Evolutionary conservation across 306 rosid species (phyloP), one percentile per base, ranked within the genome.

Genomic region (Parietaria judaica): DNA sequence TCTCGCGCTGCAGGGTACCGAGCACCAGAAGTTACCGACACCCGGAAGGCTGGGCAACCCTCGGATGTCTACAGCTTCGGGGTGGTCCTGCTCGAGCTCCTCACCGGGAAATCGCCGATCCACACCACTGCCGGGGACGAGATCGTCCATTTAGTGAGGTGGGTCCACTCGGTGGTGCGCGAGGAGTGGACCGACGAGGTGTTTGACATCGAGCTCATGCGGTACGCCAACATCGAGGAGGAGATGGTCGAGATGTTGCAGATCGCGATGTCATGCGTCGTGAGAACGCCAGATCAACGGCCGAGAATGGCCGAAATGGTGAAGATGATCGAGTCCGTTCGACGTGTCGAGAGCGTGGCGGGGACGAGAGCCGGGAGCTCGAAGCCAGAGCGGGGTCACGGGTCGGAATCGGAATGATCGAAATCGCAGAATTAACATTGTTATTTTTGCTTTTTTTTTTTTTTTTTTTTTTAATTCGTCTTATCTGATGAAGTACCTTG

Each of bases 101-200:
- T 90, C 56, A 90, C 97, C 1, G 94, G 97, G 52, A 90, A 90
- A 77, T 90, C 95, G 35, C 97, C 97, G 10, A 81, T 86, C 8
- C 84, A 84, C 37, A 80, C 97, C 0, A 84, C 85, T 17, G 86
- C 88, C 2, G 88, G 95, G 6, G 95, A 90, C 64, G 97, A 90
- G 82, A 81, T 90, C 45, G 74, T 90, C 45, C 97, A 86, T 78
- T 72, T 90, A 69, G 97, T 90, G 63, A 80, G 97, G 72, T 90
- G 97, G 97, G 97, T 90, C 78, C 97, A 90, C 74, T 90, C 97
- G 23, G 97, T 90, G 51, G 97, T 90, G 51, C 70, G 95, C 47
- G 97, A 90, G 68, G 95, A 90, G 71, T 90, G 97, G 97, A 90
- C 97, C 4, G 95, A 95, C 0, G 97, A 90, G 83, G 97, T 90